A percentile compares a stretch with the other conserved stretches of the same genome.
Conservation (phyloP, 352 stramenopile genomes). For the Thraustotheca clavata region DNA sequence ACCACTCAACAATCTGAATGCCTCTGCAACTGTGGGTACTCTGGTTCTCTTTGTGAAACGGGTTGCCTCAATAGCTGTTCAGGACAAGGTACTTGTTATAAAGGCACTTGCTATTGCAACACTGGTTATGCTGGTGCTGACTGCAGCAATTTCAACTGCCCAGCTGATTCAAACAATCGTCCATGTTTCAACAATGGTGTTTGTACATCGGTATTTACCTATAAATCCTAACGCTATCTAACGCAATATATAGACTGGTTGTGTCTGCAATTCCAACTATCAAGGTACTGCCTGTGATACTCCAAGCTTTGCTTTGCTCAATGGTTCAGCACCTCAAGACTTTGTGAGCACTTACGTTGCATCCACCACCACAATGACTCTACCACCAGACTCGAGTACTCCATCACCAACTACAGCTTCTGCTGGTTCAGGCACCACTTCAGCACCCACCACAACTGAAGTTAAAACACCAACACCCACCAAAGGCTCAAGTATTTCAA, state of each 20-base stretch:
- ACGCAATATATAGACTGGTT: slow-evolving; percentile 2
- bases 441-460: too few relatives aligned
- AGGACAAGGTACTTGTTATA: background rate
- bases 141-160: background rate
- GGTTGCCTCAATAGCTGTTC: slow-evolving; percentile 12
- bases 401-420: slow-evolving; percentile 5
- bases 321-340: background rate
- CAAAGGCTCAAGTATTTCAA: too few relatives aligned
- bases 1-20: slow-evolving; percentile 1
- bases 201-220: background rate
- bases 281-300: slow-evolving; percentile 5
- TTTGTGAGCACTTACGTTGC: slow-evolving; percentile 2
- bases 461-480: too few relatives aligned
- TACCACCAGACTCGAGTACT: background rate
- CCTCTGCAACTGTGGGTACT: slow-evolving; percentile 5
- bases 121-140: slow-evolving; percentile 1
- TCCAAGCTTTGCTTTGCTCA: background rate
- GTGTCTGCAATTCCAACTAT: slow-evolving; percentile 13
- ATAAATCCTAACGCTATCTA: background rate
- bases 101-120: slow-evolving; percentile 14
- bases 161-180: background rate
- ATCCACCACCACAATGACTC: background rate
- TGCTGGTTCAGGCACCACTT: too few relatives aligned
- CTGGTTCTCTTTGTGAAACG: background rate
- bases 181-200: slow-evolving; percentile 9